Evolutionary conservation across 495 filamentous ascomycete genomes (phyloP).

Genomic region (Penicillium daleae): DNA sequence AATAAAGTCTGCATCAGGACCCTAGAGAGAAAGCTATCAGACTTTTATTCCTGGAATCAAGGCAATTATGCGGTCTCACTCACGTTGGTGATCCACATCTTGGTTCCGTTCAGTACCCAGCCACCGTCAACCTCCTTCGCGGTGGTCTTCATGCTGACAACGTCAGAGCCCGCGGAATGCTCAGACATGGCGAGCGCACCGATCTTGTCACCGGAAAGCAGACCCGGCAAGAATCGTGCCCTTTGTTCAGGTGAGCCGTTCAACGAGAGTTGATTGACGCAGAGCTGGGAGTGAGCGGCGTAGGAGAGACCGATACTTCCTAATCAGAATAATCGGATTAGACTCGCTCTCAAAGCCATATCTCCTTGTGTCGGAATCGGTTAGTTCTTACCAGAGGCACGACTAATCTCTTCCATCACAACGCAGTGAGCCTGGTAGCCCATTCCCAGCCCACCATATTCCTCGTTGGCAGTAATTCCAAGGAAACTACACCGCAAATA

Average conservation of each 20-base stretch:
- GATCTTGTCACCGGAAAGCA: conserved; percentile 80
- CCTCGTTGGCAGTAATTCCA: conserved; percentile 92
- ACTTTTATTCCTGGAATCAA: background rate
- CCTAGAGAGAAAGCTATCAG: conserved; percentile 46
- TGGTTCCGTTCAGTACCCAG: conserved; percentile 84
- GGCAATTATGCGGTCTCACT: conserved; percentile 17
- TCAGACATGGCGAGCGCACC: conserved; percentile 97
- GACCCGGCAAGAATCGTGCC: conserved; percentile 72
- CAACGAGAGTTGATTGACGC: conserved; percentile 93
- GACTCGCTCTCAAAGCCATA: background rate
- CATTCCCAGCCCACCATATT: conserved; percentile 87
- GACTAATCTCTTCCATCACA: conserved; percentile 88
- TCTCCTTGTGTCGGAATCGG: too few relatives aligned
- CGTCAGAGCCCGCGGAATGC: conserved; percentile 86
- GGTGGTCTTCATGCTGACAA: conserved; percentile 91
- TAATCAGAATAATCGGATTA: conserved; percentile 19
- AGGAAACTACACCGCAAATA: conserved; percentile 60
- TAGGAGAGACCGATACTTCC: conserved; percentile 92
- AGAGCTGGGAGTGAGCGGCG: conserved; percentile 94
- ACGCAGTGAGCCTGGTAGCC: conserved; percentile 98
- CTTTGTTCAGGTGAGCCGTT: conserved; percentile 87
- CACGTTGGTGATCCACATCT: conserved; percentile 99
- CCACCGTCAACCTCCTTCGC: conserved; percentile 83
- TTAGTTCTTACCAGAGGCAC: conserved; percentile 57
- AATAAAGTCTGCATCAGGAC: conserved; percentile 86